Conservation (phyloP, 805 yeast species). For the Candida palmyrensis region DNA sequence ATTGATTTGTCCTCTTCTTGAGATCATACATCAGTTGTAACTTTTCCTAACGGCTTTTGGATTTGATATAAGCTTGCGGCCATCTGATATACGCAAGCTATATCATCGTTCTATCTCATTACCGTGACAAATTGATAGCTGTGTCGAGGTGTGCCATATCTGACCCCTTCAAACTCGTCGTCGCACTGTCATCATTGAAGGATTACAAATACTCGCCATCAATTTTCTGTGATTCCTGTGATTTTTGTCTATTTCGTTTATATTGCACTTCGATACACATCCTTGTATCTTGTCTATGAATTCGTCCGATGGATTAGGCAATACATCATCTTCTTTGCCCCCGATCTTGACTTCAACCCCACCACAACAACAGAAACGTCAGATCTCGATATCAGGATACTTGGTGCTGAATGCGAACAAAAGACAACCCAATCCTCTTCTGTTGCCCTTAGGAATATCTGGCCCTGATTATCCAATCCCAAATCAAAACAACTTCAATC, state of each 20-base stretch:
- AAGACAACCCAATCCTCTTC: conserved; percentile 24
- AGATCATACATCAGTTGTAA: no score
- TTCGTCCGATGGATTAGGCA: conserved; percentile 4
- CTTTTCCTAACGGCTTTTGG: no score
- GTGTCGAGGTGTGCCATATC: no score
- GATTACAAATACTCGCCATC: background rate
- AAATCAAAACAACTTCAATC: background rate
- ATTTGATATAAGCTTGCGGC: no score
- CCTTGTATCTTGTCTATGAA: conserved; percentile 2
- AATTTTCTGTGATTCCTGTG: background rate
- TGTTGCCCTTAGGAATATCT: conserved; percentile 1
- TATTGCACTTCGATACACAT: no score
- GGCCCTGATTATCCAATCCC: background rate
- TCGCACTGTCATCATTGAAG: no score
- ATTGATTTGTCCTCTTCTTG: no score
- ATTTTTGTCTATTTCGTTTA: no score
- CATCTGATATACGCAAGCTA: no score
- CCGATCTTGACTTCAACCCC: background rate
- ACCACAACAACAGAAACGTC: conserved; percentile 37
- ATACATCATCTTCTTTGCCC: conserved; percentile 1
- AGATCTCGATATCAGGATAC: conserved; percentile 32
- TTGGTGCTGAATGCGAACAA: conserved; percentile 29
- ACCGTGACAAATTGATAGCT: no score
- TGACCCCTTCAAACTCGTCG: no score
- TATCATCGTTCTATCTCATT: no score